Percentiles rank a stretch among this genome's conserved stretches.
phyloP scores from a whole-genome alignment of 139 green algal genomes.

The Micractinium conductrix region DNA sequence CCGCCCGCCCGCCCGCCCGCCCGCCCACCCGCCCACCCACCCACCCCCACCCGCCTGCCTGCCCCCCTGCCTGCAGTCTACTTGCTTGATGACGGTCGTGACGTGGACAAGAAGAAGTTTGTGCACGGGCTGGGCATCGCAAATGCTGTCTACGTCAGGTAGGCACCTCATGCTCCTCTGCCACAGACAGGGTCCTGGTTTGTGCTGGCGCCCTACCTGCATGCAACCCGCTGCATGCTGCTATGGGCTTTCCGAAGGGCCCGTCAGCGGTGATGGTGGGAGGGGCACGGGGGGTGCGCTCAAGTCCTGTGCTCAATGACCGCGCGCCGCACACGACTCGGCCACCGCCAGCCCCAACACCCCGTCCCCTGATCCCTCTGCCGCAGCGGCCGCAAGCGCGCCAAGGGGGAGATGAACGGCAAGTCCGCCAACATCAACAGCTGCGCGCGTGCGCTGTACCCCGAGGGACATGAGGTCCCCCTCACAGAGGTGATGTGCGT shows the following conservation, averaged over 20 bases:
- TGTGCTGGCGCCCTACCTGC: too few relatives aligned
- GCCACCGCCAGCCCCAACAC: background rate
- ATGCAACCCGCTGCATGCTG: too few relatives aligned
- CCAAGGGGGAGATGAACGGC: slow-evolving; percentile 78
- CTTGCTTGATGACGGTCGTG: slow-evolving; percentile 66
- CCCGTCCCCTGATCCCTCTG: too few relatives aligned
- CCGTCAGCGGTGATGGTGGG: too few relatives aligned
- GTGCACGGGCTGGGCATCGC: slow-evolving; percentile 36
- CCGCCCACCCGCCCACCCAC: background rate
- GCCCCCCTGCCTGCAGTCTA: slow-evolving; percentile 47
- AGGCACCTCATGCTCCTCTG: too few relatives aligned
- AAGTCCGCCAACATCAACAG: slow-evolving; percentile 89
- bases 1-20: background rate
- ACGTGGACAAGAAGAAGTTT: slow-evolving; percentile 59
- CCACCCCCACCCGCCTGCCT: background rate
- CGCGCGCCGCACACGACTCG: too few relatives aligned
- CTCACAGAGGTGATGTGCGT: slow-evolving; percentile 74
- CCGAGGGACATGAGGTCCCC: slow-evolving; percentile 54
- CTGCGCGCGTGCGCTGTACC: slow-evolving; percentile 65
- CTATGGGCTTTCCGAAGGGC: too few relatives aligned
- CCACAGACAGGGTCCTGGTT: too few relatives aligned
- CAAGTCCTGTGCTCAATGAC: too few relatives aligned
- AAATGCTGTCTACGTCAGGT: slow-evolving; percentile 72
- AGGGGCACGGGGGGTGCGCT: too few relatives aligned
- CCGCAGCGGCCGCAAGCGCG: slow-evolving; percentile 64